Conservation (phyloP, 352 stramenopile genomes). For the Phytopythium vexans region DNA sequence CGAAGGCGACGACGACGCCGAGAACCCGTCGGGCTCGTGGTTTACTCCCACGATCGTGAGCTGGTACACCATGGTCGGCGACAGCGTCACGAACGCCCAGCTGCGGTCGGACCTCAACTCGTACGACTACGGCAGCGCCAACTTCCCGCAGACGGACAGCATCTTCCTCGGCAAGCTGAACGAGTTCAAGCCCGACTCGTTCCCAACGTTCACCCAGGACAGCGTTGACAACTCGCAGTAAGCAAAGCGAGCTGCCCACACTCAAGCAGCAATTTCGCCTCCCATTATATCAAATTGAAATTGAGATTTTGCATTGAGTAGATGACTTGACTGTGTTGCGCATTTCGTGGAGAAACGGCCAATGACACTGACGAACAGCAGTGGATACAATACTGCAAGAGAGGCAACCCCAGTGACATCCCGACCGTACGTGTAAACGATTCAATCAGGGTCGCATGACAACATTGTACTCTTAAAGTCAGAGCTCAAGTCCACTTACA, state of each 20-base stretch:
- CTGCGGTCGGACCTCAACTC: constrained; percentile 4
- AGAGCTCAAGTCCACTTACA: too few relatives aligned
- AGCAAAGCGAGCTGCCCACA: not conserved
- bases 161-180: constrained; percentile 6
- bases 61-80: constrained; percentile 20
- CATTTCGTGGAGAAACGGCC: too few relatives aligned
- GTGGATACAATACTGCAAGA: too few relatives aligned
- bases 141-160: constrained; percentile 5
- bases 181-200: not conserved
- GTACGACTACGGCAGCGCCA: constrained; percentile 5
- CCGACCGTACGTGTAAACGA: too few relatives aligned
- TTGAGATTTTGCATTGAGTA: too few relatives aligned
- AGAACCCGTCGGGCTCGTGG: constrained; percentile 4
- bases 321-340: too few relatives aligned
- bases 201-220: constrained; percentile 6
- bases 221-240: constrained; percentile 11
- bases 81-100: constrained; percentile 7
- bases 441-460: too few relatives aligned
- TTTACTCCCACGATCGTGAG: constrained; percentile 7
- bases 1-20: constrained; percentile 1
- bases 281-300: too few relatives aligned
- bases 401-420: too few relatives aligned
- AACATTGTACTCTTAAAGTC: too few relatives aligned
- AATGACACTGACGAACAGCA: too few relatives aligned
- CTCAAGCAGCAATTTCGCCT: too few relatives aligned